Conservation (phyloP, 352 stramenopile species). For the Pythium phragmitis region DNA sequence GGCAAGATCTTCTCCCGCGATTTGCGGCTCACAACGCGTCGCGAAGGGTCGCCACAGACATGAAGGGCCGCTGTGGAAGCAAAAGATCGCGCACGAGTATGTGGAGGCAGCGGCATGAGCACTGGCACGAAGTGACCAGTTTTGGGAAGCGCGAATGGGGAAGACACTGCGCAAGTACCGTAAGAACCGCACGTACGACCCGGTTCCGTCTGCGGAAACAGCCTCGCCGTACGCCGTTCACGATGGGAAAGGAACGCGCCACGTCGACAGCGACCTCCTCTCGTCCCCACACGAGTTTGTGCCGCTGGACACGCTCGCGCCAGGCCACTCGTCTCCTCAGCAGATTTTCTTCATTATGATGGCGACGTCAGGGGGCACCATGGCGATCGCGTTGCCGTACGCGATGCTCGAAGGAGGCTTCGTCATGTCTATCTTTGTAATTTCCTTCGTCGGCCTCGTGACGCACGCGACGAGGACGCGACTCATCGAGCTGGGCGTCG, state of each 20-base stretch:
- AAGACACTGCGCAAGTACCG: conserved; percentile 41
- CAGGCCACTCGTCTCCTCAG: conserved; percentile 34
- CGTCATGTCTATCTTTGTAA: conserved; percentile 36
- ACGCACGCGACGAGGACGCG: conserved; percentile 30
- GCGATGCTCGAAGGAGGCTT: conserved; percentile 48
- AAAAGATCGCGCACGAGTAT: conserved; percentile 6
- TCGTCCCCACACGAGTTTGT: conserved; percentile 43
- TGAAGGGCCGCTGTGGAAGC: neutral
- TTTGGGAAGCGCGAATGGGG: conserved; percentile 25
- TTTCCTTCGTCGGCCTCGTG: conserved; percentile 36
- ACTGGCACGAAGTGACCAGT: neutral
- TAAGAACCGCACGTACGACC: conserved; percentile 37
- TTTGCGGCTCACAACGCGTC: conserved; percentile 5
- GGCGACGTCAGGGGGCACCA: conserved; percentile 36
- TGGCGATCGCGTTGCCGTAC: conserved; percentile 37
- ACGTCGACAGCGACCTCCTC: conserved; percentile 48
- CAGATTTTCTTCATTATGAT: conserved; percentile 38
- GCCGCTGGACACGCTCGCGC: conserved; percentile 39
- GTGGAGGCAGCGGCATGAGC: neutral
- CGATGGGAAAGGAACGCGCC: conserved; percentile 29
- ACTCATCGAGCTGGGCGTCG: conserved; percentile 46
- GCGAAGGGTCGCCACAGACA: conserved; percentile 3
- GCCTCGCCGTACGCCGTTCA: conserved; percentile 40
- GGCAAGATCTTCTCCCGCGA: conserved; percentile 1
- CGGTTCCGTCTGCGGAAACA: conserved; percentile 22